Evolutionary conservation across 805 yeast genomes (phyloP), one percentile per base, ranked within the genome.

Genomic region (Candida mattraensis): DNA sequence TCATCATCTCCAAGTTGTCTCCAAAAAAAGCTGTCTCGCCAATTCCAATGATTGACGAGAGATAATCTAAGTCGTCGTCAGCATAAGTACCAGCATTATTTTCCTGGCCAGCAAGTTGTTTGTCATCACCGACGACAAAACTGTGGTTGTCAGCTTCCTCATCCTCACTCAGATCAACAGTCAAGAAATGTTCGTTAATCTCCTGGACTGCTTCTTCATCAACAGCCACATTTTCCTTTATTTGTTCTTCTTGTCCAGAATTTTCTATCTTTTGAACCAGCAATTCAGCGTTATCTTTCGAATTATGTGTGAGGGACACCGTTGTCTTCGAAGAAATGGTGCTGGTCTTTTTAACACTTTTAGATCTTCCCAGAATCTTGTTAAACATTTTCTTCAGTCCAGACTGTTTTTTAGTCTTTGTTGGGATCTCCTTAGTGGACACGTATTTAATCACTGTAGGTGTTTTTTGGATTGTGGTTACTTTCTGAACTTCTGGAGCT

Each of bases 1-100:
- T 33, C 7, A 51, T 32, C n/a, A 53, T 36, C 11, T 44, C 50
- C 18, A 55, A 33, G 37, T 40, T 33, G 16, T 44, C 43, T 7
- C 44, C 47, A 24, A 55, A 68, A 38, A 68, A 64, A 1, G 63
- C 49, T 2, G 70, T 65, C 32, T 68, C 74, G 24, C 68, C 68
- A 18, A 54, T 53, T 12, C 67, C 71, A 19, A 62, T 61, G 23
- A 67, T 46, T 20, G 61, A 63, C 5, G 67, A 64, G 19, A 66
- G 46, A 39, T 63, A 60, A n/a, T 58, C 67, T 28, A 64, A 39
- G 30, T 66, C 69, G 21, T 58, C 60, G 20, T 44, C 54, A 10
- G 30, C n/a, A 24, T 34, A 33, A 6, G 26, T 30, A 5, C 28
- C 32, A 6, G 16, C 32, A 7, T 27, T 19, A 12, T 22, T 20